Conservation (phyloP, 306 rosid genomes). For the Rosa multiflora region DNA sequence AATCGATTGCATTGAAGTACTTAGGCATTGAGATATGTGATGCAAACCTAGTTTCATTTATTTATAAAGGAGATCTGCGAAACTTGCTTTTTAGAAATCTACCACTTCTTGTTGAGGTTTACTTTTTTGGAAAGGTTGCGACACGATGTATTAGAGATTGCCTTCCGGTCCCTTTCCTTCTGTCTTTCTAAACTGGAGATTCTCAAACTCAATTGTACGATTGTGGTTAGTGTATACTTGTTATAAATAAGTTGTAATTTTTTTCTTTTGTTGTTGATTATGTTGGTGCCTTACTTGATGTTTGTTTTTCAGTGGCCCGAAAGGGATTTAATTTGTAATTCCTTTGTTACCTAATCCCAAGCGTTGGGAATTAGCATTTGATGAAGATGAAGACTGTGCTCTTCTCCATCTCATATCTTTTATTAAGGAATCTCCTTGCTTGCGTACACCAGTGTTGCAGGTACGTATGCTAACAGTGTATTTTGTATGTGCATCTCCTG, state of each 20-base stretch:
- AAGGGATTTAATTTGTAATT: not conserved
- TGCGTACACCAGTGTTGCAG: not conserved
- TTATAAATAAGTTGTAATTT: not conserved
- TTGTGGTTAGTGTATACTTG: not conserved
- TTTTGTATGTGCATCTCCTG: not conserved
- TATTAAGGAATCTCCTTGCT: not conserved
- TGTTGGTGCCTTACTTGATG: not conserved
- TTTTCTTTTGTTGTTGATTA: not conserved
- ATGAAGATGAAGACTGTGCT: not conserved
- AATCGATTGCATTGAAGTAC: not conserved
- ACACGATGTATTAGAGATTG: not conserved
- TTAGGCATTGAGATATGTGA: not conserved
- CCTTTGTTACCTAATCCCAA: not conserved
- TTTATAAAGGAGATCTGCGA: not conserved
- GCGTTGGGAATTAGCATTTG: not conserved
- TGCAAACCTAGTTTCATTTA: constrained; percentile 7
- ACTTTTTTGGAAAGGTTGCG: not conserved
- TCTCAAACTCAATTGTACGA: not conserved
- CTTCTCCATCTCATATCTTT: not conserved
- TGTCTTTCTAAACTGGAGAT: constrained; percentile 9
- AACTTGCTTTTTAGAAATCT: constrained; percentile 4
- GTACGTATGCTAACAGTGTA: not conserved
- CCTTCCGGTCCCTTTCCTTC: not conserved
- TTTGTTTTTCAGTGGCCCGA: not conserved
- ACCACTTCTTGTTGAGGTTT: constrained; percentile 9